These are phyloP conservation scores for Jasminum sambac DNA, from an alignment of 257 asterid genomes.

Conservation along the genomic window DNA sequence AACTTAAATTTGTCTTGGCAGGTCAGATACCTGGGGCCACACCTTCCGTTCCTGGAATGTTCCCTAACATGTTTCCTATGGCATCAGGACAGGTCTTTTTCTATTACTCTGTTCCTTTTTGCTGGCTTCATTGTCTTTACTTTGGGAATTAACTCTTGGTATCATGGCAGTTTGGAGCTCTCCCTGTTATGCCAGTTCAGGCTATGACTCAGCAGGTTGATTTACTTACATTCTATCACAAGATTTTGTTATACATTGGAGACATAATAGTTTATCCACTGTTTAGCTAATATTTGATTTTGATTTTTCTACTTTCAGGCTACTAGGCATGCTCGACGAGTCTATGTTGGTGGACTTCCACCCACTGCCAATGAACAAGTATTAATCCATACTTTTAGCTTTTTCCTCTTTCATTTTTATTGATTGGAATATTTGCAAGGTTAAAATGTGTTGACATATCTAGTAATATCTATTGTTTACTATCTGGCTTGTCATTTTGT, in stretches of 20 bases:
- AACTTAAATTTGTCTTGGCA: conserved; percentile 44
- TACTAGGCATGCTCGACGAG: conserved; percentile 95
- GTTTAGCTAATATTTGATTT: conserved; percentile 2
- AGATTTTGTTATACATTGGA: background rate
- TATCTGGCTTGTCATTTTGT: background rate
- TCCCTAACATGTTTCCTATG: conserved; percentile 74
- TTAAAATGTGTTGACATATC: background rate
- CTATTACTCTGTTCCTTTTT: background rate
- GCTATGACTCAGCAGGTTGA: conserved; percentile 99
- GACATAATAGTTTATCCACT: background rate
- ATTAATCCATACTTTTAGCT: background rate
- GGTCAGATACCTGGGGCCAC: conserved; percentile 78
- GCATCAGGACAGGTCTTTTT: conserved; percentile 68
- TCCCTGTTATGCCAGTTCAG: conserved; percentile 79
- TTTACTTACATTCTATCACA: conserved; percentile 11
- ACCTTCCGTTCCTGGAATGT: conserved; percentile 74
- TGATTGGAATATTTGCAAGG: background rate
- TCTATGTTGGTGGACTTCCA: conserved; percentile 97
- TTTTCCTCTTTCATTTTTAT: background rate
- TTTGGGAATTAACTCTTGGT: conserved; percentile 16
- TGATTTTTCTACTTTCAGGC: conserved; percentile 58
- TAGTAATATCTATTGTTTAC: background rate
- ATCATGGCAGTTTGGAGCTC: conserved; percentile 62
- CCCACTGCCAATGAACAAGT: conserved; percentile 98
- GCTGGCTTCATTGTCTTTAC: conserved; percentile 21